Percentiles rank a stretch among this genome's conserved stretches.
Evolutionary conservation across 2,329 filamentous ascomycete species (phyloP).

Genomic region (Sarocladium kiliense): DNA sequence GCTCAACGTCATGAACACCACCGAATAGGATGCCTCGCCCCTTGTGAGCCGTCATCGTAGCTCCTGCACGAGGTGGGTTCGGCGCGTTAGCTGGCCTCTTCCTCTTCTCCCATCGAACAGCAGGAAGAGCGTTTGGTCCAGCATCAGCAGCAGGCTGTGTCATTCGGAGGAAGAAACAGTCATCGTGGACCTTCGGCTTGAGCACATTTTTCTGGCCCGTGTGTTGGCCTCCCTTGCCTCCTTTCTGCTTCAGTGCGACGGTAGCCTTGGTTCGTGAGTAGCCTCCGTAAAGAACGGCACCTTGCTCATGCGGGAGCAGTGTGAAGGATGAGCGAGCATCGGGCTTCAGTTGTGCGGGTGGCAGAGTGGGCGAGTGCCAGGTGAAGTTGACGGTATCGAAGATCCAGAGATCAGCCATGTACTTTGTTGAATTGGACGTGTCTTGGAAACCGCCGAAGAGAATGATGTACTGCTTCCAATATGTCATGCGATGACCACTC

Average conservation of each 20-base stretch:
- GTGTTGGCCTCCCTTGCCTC: conserved; percentile 48
- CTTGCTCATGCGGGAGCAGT: conserved; percentile 82
- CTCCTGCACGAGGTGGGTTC: conserved; percentile 75
- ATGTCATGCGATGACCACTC: conserved; percentile 93
- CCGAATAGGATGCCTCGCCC: conserved; percentile 90
- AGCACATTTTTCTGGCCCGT: conserved; percentile 66
- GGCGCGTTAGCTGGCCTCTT: conserved; percentile 91
- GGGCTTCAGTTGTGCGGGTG: conserved; percentile 77
- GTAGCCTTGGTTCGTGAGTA: conserved; percentile 86
- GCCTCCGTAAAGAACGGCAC: conserved; percentile 86
- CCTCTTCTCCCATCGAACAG: conserved; percentile 83
- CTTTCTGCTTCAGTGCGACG: conserved; percentile 53
- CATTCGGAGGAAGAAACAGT: conserved; percentile 89
- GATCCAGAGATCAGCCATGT: conserved; percentile 88
- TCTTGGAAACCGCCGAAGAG: conserved; percentile 97
- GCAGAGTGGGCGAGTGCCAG: conserved; percentile 74
- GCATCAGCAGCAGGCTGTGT: conserved; percentile 65
- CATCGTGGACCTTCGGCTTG: conserved; percentile 86
- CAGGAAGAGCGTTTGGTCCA: conserved; percentile 59
- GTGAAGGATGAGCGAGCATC: conserved; percentile 90
- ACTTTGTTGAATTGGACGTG: conserved; percentile 90
- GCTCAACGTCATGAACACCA: conserved; percentile 88
- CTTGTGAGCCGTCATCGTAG: conserved; percentile 92
- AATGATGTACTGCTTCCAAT: conserved; percentile 94
- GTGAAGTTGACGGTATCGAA: conserved; percentile 86